These are phyloP conservation scores for Dorcoceras hygrometricum DNA, from an alignment of 257 asterid genomes.

Conservation along the genomic window DNA sequence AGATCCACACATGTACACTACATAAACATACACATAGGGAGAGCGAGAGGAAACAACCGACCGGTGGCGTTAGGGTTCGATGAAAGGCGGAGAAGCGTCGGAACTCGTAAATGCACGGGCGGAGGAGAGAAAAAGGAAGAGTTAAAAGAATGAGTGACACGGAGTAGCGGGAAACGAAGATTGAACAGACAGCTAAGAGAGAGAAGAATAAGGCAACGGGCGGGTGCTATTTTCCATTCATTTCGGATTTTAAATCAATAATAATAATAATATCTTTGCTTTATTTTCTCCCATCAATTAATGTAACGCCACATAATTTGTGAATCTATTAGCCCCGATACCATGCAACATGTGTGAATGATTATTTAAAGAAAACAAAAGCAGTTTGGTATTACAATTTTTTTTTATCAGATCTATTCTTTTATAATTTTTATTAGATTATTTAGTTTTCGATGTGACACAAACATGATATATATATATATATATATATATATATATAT, in stretches of 20 bases:
- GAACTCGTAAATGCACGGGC: not conserved
- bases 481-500: too few relatives aligned
- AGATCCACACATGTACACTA: constrained; percentile 6
- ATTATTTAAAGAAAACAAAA: too few relatives aligned
- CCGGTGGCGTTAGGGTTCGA: constrained; percentile 33
- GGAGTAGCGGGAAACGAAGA: constrained; percentile 44
- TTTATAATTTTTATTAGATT: too few relatives aligned
- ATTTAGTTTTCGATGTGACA: too few relatives aligned
- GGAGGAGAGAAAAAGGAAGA: constrained; percentile 17
- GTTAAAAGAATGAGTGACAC: constrained; percentile 28
- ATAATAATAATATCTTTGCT: too few relatives aligned
- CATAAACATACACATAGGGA: constrained; percentile 12
- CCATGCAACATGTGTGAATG: not conserved
- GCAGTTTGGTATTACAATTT: too few relatives aligned
- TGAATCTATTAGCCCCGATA: too few relatives aligned
- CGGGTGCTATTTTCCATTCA: not conserved
- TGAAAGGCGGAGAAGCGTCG: not conserved
- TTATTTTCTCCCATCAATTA: not conserved
- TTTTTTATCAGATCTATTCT: too few relatives aligned
- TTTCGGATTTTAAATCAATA: not conserved
- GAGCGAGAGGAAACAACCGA: constrained; percentile 20
- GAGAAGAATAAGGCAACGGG: constrained; percentile 18
- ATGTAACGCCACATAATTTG: too few relatives aligned
- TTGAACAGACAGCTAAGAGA: constrained; percentile 35
- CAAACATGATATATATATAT: too few relatives aligned